Conservation (phyloP, 441 rosid genomes). For the Populus hybrid region DNA sequence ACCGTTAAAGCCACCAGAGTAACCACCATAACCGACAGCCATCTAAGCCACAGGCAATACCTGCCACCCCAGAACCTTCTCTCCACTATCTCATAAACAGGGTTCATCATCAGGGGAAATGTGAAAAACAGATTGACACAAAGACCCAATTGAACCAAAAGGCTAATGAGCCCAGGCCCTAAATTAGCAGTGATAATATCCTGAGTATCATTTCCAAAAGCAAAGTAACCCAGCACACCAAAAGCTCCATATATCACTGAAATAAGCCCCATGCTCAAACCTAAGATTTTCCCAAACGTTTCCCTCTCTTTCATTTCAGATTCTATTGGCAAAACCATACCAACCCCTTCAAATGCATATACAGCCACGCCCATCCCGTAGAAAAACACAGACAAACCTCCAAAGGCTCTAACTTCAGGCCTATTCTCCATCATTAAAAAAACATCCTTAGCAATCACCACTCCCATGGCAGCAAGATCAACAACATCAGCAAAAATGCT, state of each 20-base stretch:
- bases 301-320: slow-evolving; percentile 60
- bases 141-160: slow-evolving; percentile 60
- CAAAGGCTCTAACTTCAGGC: slow-evolving; percentile 53
- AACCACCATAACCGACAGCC: no score
- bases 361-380: slow-evolving; percentile 83
- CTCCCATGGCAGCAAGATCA: slow-evolving; percentile 71
- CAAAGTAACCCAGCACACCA: slow-evolving; percentile 66
- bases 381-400: slow-evolving; percentile 53
- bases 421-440: slow-evolving; percentile 32
- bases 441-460: slow-evolving; percentile 59
- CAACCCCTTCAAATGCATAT: slow-evolving; percentile 71
- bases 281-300: slow-evolving; percentile 53
- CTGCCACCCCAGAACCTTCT: slow-evolving; percentile 51
- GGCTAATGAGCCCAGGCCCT: slow-evolving; percentile 42
- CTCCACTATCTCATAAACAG: slow-evolving; percentile 15
- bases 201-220: no score
- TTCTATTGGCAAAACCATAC: slow-evolving; percentile 77
- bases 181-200: no score
- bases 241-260: slow-evolving; percentile 56
- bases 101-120: no score
- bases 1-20: slow-evolving; percentile 55
- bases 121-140: slow-evolving; percentile 55
- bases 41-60: slow-evolving; percentile 54
- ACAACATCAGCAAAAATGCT: slow-evolving; percentile 84
- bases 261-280: slow-evolving; percentile 48